A percentile compares a stretch with the other conserved stretches of the same genome.
Conservation (phyloP, 2,329 filamentous ascomycete species). For the Monosporascus sp. region DNA sequence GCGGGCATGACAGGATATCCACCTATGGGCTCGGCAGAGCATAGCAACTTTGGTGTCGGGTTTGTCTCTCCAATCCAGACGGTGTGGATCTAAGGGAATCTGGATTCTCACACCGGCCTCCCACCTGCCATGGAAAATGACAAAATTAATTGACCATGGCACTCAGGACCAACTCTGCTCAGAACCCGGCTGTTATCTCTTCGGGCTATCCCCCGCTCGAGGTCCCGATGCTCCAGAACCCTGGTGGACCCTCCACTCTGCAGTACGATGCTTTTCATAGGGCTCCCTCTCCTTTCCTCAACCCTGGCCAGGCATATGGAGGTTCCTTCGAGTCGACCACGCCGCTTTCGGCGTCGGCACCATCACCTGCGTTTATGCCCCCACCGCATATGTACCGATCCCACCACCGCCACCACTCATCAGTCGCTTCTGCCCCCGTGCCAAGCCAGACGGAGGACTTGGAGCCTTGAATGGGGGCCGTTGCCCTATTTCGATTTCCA, state of each 20-base stretch:
- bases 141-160: conserved; percentile 50
- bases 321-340: conserved; percentile 33
- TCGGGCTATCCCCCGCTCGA: conserved; percentile 40
- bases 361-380: conserved; percentile 28
- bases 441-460: conserved; percentile 32
- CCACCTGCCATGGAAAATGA: conserved; percentile 32
- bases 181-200: conserved; percentile 33
- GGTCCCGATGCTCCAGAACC: conserved; percentile 27
- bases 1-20: conserved; percentile 39
- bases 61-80: conserved; percentile 60
- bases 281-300: conserved; percentile 40
- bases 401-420: conserved; percentile 30
- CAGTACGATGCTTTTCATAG: conserved; percentile 32
- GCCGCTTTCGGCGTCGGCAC: conserved; percentile 27
- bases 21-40: conserved; percentile 36
- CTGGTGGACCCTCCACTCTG: conserved; percentile 13
- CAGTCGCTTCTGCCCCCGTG: conserved; percentile 26
- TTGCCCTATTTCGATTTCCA: conserved; percentile 1
- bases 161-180: conserved; percentile 40
- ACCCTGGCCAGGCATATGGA: conserved; percentile 37
- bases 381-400: conserved; percentile 28
- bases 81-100: conserved; percentile 51
- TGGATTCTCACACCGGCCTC: conserved; percentile 34
- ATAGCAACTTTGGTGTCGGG: conserved; percentile 48
- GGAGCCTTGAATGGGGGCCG: conserved; percentile 9